Evolutionary conservation across 129 eudicot species (phyloP).

Genomic region (Cynara cardunculus): DNA sequence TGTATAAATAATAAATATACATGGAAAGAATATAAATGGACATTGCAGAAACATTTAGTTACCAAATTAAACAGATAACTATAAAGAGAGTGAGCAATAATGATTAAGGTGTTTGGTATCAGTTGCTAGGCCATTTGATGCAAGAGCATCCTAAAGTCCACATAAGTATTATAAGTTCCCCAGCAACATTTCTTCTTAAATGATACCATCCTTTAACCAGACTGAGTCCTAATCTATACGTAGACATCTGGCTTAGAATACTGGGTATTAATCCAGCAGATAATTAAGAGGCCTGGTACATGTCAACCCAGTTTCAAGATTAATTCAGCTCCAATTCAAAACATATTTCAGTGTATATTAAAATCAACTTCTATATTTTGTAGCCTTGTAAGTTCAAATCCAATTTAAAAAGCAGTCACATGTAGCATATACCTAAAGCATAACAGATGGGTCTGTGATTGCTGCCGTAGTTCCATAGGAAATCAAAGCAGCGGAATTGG

Average conservation of each 20-base stretch:
- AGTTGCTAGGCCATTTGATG: not conserved
- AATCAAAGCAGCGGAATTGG: not conserved
- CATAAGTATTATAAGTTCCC: not conserved
- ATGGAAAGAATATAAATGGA: not conserved
- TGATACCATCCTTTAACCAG: not conserved
- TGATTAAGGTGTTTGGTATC: not conserved
- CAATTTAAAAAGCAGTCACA: not conserved
- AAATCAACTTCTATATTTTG: not conserved
- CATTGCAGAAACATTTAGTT: not conserved
- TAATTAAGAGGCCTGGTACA: not conserved
- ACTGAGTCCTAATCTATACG: not conserved
- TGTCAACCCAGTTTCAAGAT: not conserved
- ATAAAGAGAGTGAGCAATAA: not conserved
- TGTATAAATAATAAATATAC: not conserved
- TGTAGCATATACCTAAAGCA: not conserved
- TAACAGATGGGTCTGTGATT: not conserved
- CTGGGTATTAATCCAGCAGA: not conserved
- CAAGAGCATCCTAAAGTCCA: not conserved
- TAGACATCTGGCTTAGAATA: not conserved
- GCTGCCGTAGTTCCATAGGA: not conserved
- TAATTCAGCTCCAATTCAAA: not conserved
- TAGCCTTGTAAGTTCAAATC: not conserved
- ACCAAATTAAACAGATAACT: not conserved
- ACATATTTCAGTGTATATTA: not conserved
- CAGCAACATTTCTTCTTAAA: not conserved